A percentile compares a stretch with the other conserved stretches of the same genome.
Conservation (phyloP, 768 basidiomycete species). For the Russula foetens region DNA sequence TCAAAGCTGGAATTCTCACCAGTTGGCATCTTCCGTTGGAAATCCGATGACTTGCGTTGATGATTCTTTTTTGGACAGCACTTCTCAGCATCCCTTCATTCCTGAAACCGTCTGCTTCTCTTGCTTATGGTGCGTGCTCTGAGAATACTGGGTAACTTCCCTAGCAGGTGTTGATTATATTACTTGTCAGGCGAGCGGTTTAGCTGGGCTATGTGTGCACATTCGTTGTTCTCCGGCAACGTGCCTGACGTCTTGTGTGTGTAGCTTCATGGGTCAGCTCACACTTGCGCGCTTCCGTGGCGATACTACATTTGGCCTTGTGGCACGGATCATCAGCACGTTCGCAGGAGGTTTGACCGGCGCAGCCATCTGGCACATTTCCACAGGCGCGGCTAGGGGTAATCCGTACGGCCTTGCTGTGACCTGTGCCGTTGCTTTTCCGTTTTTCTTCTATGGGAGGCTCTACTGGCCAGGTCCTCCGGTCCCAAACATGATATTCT, state of each 20-base stretch:
- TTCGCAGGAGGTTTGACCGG: conserved; percentile 59
- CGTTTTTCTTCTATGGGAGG: conserved; percentile 61
- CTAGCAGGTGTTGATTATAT: not conserved
- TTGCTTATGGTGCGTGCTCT: conserved; percentile 45
- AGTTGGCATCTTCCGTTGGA: conserved; percentile 26
- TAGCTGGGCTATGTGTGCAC: conserved; percentile 59
- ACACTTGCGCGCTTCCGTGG: conserved; percentile 65
- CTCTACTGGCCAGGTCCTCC: conserved; percentile 69
- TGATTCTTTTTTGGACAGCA: conserved; percentile 31
- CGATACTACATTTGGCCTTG: conserved; percentile 62
- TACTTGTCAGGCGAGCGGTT: conserved; percentile 44
- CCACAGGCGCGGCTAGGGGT: conserved; percentile 49
- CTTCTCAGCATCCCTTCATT: conserved; percentile 54
- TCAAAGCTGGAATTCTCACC: conserved; percentile 64
- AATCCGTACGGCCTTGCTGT: conserved; percentile 67
- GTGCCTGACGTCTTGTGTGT: not conserved
- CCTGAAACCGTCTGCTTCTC: conserved; percentile 42
- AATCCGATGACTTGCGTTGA: not conserved
- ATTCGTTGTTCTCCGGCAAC: conserved; percentile 19
- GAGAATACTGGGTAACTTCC: not conserved
- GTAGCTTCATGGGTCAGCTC: conserved; percentile 67
- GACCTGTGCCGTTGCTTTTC: conserved; percentile 59
- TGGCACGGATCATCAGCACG: conserved; percentile 53
- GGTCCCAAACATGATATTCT: conserved; percentile 63
- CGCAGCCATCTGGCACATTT: conserved; percentile 67